A percentile compares a stretch with the other conserved stretches of the same genome.
These are phyloP conservation scores for Sporodiniella umbellata DNA, from an alignment of 371 early-diverging fungal species.

Conservation along the genomic window DNA sequence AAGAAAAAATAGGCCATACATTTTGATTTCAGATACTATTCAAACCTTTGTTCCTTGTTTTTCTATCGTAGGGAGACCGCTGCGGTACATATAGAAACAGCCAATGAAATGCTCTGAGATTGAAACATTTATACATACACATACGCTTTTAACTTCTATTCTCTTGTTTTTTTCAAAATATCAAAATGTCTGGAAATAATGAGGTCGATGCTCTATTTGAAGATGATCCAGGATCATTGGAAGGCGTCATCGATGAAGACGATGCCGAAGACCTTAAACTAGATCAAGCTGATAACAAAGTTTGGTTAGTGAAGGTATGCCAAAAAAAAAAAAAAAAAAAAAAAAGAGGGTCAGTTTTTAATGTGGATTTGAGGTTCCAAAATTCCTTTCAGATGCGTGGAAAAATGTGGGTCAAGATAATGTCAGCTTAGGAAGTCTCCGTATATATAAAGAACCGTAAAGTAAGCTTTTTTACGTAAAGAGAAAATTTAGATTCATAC, in stretches of 20 bases:
- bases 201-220: slow-evolving; percentile 62
- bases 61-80: too few species aligned
- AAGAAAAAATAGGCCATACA: too few species aligned
- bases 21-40: too few species aligned
- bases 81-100: too few species aligned
- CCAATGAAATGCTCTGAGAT: too few species aligned
- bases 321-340: slow-evolving; percentile 1
- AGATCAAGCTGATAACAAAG: slow-evolving; percentile 64
- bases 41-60: too few species aligned
- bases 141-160: not conserved
- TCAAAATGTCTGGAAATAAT: slow-evolving; percentile 27
- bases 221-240: slow-evolving; percentile 55
- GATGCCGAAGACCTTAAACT: slow-evolving; percentile 72
- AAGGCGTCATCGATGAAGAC: slow-evolving; percentile 56
- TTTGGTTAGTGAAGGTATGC: slow-evolving; percentile 88
- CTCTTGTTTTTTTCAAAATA: not conserved
- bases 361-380: slow-evolving; percentile 74
- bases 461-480: too few species aligned
- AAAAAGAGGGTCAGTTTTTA: too few species aligned
- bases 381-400: slow-evolving; percentile 86
- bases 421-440: slow-evolving; percentile 73
- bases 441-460: slow-evolving; percentile 65
- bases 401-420: slow-evolving; percentile 60
- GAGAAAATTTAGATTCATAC: too few species aligned
- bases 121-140: not conserved